Evolutionary conservation across 768 basidiomycete species (phyloP).

Genomic region (Agaricus sinodeliciosus): DNA sequence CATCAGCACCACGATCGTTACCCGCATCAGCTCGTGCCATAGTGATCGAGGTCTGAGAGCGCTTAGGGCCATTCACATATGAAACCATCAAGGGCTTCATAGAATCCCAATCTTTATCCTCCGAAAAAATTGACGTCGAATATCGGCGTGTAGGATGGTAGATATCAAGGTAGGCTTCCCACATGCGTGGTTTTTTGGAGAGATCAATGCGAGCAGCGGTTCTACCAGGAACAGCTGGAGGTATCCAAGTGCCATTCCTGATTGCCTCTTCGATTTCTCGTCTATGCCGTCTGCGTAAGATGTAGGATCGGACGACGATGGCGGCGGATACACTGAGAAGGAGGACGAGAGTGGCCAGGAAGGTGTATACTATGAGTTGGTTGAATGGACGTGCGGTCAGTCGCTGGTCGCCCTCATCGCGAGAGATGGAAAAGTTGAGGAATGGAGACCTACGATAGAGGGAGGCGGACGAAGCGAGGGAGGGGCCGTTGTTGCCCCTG

Average conservation of each 20-base stretch:
- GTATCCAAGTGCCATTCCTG: conserved; percentile 54
- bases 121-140: not conserved
- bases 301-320: conserved; percentile 57
- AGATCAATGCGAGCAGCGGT: conserved; percentile 28
- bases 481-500: not conserved
- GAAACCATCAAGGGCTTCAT: conserved; percentile 15
- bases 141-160: conserved; percentile 8
- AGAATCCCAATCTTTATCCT: conserved; percentile 14
- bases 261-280: conserved; percentile 58
- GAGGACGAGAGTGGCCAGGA: conserved; percentile 61
- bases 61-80: conserved; percentile 3
- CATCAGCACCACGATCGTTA: not conserved
- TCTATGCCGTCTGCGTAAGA: conserved; percentile 57
- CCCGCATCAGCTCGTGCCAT: not conserved
- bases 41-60: not conserved
- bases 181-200: conserved; percentile 40
- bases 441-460: conserved; percentile 24
- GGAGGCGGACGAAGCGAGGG: conserved; percentile 22
- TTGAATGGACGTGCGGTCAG: conserved; percentile 8
- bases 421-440: not conserved
- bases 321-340: conserved; percentile 62
- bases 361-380: conserved; percentile 34
- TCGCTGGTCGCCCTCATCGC: not conserved
- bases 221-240: conserved; percentile 23
- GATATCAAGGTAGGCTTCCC: conserved; percentile 36